Evolutionary conservation across 495 filamentous ascomycete species (phyloP), one percentile per base, ranked within the genome.

Genomic region (Xylaria flabelliformis): DNA sequence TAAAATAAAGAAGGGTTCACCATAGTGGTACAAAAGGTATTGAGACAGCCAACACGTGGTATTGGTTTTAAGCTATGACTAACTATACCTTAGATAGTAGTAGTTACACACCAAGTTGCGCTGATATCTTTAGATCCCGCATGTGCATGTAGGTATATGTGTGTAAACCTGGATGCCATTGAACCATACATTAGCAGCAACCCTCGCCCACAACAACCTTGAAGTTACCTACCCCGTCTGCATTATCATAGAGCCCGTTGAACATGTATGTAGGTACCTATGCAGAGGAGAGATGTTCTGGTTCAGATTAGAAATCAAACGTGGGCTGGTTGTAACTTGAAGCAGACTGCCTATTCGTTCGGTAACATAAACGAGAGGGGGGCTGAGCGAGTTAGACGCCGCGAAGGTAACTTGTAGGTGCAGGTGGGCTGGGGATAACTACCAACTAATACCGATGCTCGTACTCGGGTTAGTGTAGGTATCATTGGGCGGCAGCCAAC

Each of bases 301-400:
- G 63, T 65, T 48, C 9, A 24, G 44, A 51, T 67, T 67, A 51
- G 26, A 51, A 65, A 67, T 67, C 46, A 44, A 67, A 53, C 44
- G 29, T 51, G 44, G 46, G 26, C 34, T 53, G 10, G 64, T 41
- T 67, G 46, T 17, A 26, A 34, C n/a, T 21, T 53, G 15, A 55
- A 69, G 67, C 51, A 51, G 46, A 7, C 12, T 51, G 67, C 29
- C 55, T 70, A 70, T 70, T 70, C 58, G 67, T n/a, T 63, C 67
- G 55, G 53, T 36, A 67, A 34, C 65, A 41, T 56, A 36, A 34
- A 36, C 55, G 53, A 51, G 41, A 51, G 29, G 67, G 66, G 51
- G 67, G 67, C 67, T 61, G 67, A 70, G 67, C 53, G 32, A 53
- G 21, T 50, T 62, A 70, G 44, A 50, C 67, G 67, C 67, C 13